Percentiles rank a stretch among this genome's conserved stretches.
Evolutionary conservation across 2,329 filamentous ascomycete genomes (phyloP).

Genomic region (Cytospora piceae): DNA sequence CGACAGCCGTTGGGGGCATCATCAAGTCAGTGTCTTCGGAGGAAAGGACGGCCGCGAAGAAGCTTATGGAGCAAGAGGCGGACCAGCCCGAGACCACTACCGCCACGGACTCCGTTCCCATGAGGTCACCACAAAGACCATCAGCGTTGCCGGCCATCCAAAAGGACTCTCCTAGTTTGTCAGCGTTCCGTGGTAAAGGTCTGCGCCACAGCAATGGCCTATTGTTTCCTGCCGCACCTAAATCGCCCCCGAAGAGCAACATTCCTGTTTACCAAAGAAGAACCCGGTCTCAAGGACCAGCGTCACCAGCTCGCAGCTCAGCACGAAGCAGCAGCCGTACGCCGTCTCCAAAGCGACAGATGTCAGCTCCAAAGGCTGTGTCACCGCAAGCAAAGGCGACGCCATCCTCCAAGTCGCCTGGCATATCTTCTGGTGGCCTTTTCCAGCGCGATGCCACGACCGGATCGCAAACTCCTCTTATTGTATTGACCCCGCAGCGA

Average conservation of each 20-base stretch:
- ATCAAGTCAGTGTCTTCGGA: slow-evolving; percentile 47
- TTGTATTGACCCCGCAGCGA: slow-evolving; percentile 64
- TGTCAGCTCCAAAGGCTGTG: background rate
- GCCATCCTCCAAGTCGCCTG: slow-evolving; percentile 36
- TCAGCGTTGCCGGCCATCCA: slow-evolving; percentile 36
- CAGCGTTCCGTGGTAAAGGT: slow-evolving; percentile 55
- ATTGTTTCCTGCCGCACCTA: slow-evolving; percentile 47
- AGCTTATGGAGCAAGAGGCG: slow-evolving; percentile 62
- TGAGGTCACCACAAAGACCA: slow-evolving; percentile 43
- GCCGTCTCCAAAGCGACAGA: slow-evolving; percentile 35
- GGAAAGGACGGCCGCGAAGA: slow-evolving; percentile 54
- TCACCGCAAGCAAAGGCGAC: slow-evolving; percentile 24
- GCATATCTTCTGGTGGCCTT: slow-evolving; percentile 45
- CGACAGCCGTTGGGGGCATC: slow-evolving; percentile 65
- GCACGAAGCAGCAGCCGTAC: slow-evolving; percentile 31
- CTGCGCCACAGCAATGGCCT: slow-evolving; percentile 53
- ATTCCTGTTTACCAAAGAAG: slow-evolving; percentile 20
- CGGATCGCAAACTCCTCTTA: slow-evolving; percentile 63
- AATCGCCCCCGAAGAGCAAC: slow-evolving; percentile 31
- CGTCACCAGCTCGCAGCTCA: slow-evolving; percentile 28
- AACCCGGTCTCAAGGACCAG: slow-evolving; percentile 26
- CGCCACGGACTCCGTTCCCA: slow-evolving; percentile 44
- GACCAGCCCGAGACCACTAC: slow-evolving; percentile 53
- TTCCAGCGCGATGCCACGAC: slow-evolving; percentile 59
- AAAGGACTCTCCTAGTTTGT: slow-evolving; percentile 59